These are phyloP conservation scores for Zymoseptoria brevis DNA, from an alignment of 2,329 filamentous ascomycete genomes.

Conservation along the genomic window DNA sequence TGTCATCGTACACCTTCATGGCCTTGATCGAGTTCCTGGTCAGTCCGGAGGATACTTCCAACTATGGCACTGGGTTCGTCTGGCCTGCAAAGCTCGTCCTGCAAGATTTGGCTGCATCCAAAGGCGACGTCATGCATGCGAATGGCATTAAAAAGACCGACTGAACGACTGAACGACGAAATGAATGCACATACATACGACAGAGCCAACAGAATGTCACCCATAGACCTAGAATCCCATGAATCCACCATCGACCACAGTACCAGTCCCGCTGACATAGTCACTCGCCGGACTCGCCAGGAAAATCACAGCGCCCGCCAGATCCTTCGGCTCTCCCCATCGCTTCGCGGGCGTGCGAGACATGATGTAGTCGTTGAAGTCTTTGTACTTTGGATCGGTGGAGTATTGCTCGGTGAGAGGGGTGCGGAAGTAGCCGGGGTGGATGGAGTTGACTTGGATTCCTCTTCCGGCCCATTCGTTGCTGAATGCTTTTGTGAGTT, in stretches of 20 bases:
- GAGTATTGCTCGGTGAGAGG: conserved; percentile 20
- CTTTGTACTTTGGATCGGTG: conserved; percentile 19
- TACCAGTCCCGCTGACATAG: conserved; percentile 71
- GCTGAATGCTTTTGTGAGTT: conserved; percentile 72
- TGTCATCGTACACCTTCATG: conserved; percentile 21
- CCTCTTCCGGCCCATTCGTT: conserved; percentile 77
- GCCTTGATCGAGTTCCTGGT: conserved; percentile 21
- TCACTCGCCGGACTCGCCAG: conserved; percentile 64
- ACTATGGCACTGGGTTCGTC: conserved; percentile 15
- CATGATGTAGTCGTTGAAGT: conserved; percentile 62
- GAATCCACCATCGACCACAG: conserved; percentile 77
- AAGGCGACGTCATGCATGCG: background rate
- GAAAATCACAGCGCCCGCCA: conserved; percentile 72
- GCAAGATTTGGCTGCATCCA: conserved; percentile 5
- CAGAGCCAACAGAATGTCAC: background rate
- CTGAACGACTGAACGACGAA: background rate
- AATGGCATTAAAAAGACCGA: background rate
- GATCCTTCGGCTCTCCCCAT: conserved; percentile 78
- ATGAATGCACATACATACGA: background rate
- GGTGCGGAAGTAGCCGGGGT: conserved; percentile 51
- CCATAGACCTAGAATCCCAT: conserved; percentile 4
- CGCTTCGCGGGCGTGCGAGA: conserved; percentile 71
- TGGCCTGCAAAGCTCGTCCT: conserved; percentile 19
- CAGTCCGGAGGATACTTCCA: conserved; percentile 8
- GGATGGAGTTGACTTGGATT: conserved; percentile 76